Evolutionary conservation across 352 stramenopile species (phyloP).

Genomic region (Hyaloperonospora arabidopsidis): DNA sequence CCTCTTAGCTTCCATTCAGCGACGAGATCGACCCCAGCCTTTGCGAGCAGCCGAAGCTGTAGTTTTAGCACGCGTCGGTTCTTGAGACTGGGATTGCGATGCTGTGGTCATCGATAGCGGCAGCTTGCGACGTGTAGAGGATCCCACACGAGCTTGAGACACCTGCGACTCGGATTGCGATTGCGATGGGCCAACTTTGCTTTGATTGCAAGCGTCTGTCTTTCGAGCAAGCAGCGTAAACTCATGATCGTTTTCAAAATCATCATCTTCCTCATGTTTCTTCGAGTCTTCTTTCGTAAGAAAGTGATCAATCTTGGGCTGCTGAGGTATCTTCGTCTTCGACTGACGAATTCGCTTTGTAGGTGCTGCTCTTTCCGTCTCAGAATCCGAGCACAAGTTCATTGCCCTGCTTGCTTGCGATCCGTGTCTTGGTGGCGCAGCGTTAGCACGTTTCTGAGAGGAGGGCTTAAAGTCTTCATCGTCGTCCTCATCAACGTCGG

Average conservation of each 20-base stretch:
- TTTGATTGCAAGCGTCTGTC: conserved; percentile 5
- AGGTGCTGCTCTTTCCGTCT: conserved; percentile 17
- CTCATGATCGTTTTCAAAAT: conserved; percentile 63
- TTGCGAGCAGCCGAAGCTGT: conserved; percentile 37
- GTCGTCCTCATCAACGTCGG: conserved; percentile 26
- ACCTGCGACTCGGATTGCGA: conserved; percentile 40
- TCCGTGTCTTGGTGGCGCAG: conserved; percentile 16
- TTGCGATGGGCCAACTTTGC: conserved; percentile 22
- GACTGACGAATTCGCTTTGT: conserved; percentile 17
- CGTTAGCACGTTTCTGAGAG: conserved; percentile 9
- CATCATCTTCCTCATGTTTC: conserved; percentile 37
- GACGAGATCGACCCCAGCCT: conserved; percentile 57
- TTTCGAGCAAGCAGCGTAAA: conserved; percentile 44
- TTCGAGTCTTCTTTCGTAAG: conserved; percentile 37
- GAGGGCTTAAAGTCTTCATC: conserved; percentile 17
- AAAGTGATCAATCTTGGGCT: conserved; percentile 54
- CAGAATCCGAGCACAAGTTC: conserved; percentile 50
- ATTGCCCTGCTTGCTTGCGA: conserved; percentile 27
- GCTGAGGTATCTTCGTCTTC: conserved; percentile 29
- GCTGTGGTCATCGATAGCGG: conserved; percentile 58
- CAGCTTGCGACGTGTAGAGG: conserved; percentile 49
- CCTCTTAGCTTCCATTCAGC: conserved; percentile 17
- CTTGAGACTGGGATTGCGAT: conserved; percentile 43
- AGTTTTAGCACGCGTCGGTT: conserved; percentile 12
- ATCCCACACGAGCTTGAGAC: conserved; percentile 17